Evolutionary conservation across 2,329 filamentous ascomycete species (phyloP).

Genomic region (Diplodia mutila): DNA sequence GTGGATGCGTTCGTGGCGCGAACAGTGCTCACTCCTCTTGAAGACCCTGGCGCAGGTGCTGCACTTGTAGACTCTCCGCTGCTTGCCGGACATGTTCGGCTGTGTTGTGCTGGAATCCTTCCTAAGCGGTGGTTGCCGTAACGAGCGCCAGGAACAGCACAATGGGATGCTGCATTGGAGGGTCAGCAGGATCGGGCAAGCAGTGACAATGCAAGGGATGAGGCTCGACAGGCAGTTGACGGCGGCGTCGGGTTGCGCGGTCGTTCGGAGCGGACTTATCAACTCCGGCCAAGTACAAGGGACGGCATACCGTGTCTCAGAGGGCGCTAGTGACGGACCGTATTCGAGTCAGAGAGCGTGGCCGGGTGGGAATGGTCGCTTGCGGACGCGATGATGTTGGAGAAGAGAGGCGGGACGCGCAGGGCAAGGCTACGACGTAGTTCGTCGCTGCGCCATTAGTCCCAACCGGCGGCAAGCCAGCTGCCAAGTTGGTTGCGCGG

Average conservation of each 20-base stretch:
- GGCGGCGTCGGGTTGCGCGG: slow-evolving; percentile 3
- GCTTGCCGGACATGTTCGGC: slow-evolving; percentile 20
- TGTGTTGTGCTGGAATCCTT: too few species aligned
- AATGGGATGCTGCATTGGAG: background rate
- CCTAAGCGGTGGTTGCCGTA: too few species aligned
- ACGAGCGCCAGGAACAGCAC: background rate
- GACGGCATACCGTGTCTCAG: slow-evolving; percentile 20
- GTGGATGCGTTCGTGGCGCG: slow-evolving; percentile 41
- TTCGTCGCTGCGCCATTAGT: slow-evolving; percentile 5
- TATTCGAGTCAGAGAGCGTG: background rate
- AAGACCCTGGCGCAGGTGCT: slow-evolving; percentile 38
- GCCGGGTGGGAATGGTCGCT: background rate
- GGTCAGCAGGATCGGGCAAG: slow-evolving; percentile 1
- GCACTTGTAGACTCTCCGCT: slow-evolving; percentile 30
- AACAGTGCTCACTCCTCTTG: slow-evolving; percentile 42
- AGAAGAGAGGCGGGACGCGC: slow-evolving; percentile 6
- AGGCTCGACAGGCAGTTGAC: background rate
- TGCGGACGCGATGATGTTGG: slow-evolving; percentile 4
- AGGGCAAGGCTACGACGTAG: slow-evolving; percentile 17
- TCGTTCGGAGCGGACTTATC: slow-evolving; percentile 11
- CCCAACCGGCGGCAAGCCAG: slow-evolving; percentile 15
- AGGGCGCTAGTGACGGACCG: background rate
- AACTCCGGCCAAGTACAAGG: slow-evolving; percentile 4
- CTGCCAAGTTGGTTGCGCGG: slow-evolving; percentile 22
- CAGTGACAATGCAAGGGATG: background rate